Base-by-base conservation (phyloP, 2,329 filamentous ascomycete species). In the Pyrenophora tritici-repentis region DNA sequence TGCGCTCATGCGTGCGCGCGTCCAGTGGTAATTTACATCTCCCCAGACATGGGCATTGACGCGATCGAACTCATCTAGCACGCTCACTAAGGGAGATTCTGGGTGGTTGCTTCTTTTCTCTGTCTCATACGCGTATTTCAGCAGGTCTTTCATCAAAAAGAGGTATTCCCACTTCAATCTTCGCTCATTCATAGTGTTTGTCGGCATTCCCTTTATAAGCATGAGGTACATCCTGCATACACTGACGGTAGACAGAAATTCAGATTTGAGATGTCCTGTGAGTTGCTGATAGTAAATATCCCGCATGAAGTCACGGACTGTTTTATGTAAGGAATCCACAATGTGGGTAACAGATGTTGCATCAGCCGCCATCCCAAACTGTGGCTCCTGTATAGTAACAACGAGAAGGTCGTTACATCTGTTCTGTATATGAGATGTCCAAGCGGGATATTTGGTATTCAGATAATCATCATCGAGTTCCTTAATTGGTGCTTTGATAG, bases 401-500 rank as follows among this genome's bases (percentile, higher is more conserved):
- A 59, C 42, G 2, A 65, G 50, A 3, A 65, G 50, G 14, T 65
- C 62, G 5, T 56, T 42, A n/a, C 60, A 62, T 36, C 62, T 45
- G 36, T 56, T 61, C 3, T 37, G 53, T 7, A 62, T 33, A 10
- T 46, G 53, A 14, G 37, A 45, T 32, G 47, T 51, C 47, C 32
- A 55, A 3, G n/a, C 29, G 0, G 14, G 22, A 18, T 48, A 54
- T 24, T 50, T 1, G 2, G 3, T 2, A 9, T 18, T 9, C 9
- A 48, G 4, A 5, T 40, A n/a, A 0, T 4, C 9, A 2, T 50
- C 41, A 4, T 24, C 10, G 1, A 56, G 4, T 2, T 48, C 31
- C 6, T 36, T 7, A 1, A 56, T 44, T 2, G 40, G 18, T 12
- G 10, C 13, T 22, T 47, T 6, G 2, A 53, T 29, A 3, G 42